phyloP scores from a whole-genome alignment of 805 yeast species.

The Gaillardinia entomophila region DNA sequence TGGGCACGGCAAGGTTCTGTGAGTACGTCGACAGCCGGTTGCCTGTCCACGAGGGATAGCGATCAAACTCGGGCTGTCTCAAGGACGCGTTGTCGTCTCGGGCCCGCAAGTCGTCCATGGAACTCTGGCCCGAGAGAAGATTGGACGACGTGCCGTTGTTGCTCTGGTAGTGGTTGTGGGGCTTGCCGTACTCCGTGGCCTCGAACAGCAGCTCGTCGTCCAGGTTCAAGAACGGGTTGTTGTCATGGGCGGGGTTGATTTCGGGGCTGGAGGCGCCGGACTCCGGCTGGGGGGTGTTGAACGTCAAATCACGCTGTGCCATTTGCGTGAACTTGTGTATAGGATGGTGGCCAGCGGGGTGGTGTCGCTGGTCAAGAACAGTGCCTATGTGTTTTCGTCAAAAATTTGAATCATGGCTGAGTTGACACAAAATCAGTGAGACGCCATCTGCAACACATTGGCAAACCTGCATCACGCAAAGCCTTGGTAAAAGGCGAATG shows the following conservation, averaged over 20 bases:
- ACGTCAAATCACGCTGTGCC: slow-evolving; percentile 29
- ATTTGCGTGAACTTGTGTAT: too few relatives aligned
- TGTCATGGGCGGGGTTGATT: background rate
- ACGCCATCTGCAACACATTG: too few relatives aligned
- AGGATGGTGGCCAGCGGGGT: too few relatives aligned
- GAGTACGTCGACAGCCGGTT: background rate
- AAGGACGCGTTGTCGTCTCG: slow-evolving; percentile 12
- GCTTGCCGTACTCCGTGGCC: slow-evolving; percentile 23
- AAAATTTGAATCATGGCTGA: too few relatives aligned
- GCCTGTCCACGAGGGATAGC: slow-evolving; percentile 60
- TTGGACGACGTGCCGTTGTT: slow-evolving; percentile 35
- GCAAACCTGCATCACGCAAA: too few relatives aligned
- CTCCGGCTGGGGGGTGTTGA: slow-evolving; percentile 9
- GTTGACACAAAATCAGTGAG: too few relatives aligned
- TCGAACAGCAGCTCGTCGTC: slow-evolving; percentile 1
- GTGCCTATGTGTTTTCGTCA: too few relatives aligned
- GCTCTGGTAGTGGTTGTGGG: slow-evolving; percentile 35
- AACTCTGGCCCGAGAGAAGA: slow-evolving; percentile 19
- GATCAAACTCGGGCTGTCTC: slow-evolving; percentile 56
- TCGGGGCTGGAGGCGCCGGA: background rate
- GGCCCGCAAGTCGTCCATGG: background rate
- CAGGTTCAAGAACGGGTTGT: slow-evolving; percentile 9
- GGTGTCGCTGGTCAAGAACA: too few relatives aligned
- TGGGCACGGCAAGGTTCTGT: too few relatives aligned
- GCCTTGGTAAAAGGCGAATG: too few relatives aligned